Evolutionary conservation across 768 basidiomycete genomes (phyloP).

Genomic region (Neoboletus subvelutipes): DNA sequence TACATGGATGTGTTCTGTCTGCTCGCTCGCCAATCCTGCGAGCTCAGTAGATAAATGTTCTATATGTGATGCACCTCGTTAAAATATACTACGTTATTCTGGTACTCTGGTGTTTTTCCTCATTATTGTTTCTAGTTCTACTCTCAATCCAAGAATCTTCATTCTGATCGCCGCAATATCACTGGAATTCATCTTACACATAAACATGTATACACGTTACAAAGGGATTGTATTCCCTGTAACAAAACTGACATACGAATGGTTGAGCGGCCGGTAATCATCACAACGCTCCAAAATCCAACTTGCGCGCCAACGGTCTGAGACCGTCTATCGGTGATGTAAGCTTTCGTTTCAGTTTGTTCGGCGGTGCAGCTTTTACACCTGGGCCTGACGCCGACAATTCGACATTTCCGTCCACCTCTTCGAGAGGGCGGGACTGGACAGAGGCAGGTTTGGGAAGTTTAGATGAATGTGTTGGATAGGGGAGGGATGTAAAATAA

Average conservation of each 20-base stretch:
- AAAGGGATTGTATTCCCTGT: neutral
- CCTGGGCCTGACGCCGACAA: conserved; percentile 47
- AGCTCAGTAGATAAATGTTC: conserved; percentile 46
- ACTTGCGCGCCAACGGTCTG: conserved; percentile 63
- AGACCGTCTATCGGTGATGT: conserved; percentile 51
- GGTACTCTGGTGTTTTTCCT: conserved; percentile 12
- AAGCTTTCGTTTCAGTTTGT: conserved; percentile 69
- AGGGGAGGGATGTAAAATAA: conserved; percentile 84
- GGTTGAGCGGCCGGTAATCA: neutral
- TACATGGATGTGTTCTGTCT: conserved; percentile 42
- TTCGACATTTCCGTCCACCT: conserved; percentile 74
- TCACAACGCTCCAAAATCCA: conserved; percentile 59
- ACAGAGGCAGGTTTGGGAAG: conserved; percentile 69
- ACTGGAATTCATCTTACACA: conserved; percentile 7
- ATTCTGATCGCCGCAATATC: neutral
- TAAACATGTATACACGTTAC: conserved; percentile 1
- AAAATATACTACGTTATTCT: conserved; percentile 12
- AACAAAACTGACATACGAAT: neutral
- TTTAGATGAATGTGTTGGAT: conserved; percentile 85
- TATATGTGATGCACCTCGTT: conserved; percentile 48
- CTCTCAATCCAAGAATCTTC: neutral
- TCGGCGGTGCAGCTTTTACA: conserved; percentile 50
- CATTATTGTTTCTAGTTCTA: conserved; percentile 3
- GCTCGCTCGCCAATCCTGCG: conserved; percentile 46
- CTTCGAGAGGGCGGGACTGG: conserved; percentile 63